Conservation (phyloP, 208 protist genomes). For the Trypanosoma theileri region DNA sequence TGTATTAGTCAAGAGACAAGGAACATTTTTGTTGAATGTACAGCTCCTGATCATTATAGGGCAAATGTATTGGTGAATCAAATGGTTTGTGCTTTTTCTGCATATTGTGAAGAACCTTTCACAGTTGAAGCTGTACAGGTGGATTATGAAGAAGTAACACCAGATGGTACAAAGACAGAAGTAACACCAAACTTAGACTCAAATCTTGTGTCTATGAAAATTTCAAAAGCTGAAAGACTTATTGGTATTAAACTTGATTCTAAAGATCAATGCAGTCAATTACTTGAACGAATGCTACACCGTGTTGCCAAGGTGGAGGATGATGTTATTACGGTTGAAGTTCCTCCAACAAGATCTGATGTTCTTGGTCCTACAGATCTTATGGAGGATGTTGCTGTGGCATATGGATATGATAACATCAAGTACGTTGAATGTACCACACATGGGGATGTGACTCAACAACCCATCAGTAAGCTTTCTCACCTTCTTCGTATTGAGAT, state of each 20-base stretch:
- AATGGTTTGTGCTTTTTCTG: slow-evolving; percentile 95
- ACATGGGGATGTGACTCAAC: slow-evolving; percentile 85
- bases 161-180: slow-evolving; percentile 61
- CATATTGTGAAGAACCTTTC: slow-evolving; percentile 92
- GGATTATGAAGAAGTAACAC: slow-evolving; percentile 65
- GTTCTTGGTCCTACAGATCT: slow-evolving; percentile 96
- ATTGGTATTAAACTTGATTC: slow-evolving; percentile 89
- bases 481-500: slow-evolving; percentile 93
- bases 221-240: slow-evolving; percentile 80
- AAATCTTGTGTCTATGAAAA: slow-evolving; percentile 41
- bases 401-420: slow-evolving; percentile 98
- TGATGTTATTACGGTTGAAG: slow-evolving; percentile 73
- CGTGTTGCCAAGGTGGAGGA: slow-evolving; percentile 47
- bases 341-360: slow-evolving; percentile 93
- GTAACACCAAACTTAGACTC: slow-evolving; percentile 73
- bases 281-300: slow-evolving; percentile 94
- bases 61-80: slow-evolving; percentile 96
- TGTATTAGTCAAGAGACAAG: slow-evolving; percentile 96
- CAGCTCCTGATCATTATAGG: slow-evolving; percentile 96
- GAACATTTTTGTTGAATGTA: slow-evolving; percentile 99
- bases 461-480: slow-evolving; percentile 91
- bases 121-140: slow-evolving; percentile 88
- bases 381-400: slow-evolving; percentile 98
- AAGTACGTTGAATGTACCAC: slow-evolving; percentile 71
- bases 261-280: slow-evolving; percentile 58